Evolutionary conservation across 1,139 yeast genomes (phyloP).

Genomic region (Tardiomyces digboiensis): DNA sequence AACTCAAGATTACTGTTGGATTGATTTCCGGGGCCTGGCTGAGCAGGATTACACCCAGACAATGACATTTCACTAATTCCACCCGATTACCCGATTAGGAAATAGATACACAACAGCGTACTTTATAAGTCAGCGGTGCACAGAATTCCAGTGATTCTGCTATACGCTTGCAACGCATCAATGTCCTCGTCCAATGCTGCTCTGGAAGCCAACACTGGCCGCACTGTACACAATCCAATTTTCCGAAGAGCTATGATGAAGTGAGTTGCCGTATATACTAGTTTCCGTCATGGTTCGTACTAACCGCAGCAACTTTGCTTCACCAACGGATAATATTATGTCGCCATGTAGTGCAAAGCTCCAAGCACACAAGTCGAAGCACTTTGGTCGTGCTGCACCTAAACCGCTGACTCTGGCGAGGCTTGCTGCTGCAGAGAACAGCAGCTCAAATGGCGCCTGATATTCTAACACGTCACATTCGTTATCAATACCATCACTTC

Average conservation of each 20-base stretch:
- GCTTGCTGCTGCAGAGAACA: not conserved
- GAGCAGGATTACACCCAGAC: too few relatives aligned
- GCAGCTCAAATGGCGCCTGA: too few relatives aligned
- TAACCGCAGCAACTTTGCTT: slow-evolving; percentile 30
- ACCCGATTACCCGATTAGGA: not conserved
- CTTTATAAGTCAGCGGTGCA: too few relatives aligned
- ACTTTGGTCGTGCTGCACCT: slow-evolving; percentile 19
- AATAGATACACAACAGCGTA: not conserved
- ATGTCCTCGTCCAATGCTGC: not conserved
- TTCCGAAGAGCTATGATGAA: not conserved
- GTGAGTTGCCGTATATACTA: not conserved
- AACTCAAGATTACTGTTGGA: too few relatives aligned
- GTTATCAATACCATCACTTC: too few relatives aligned
- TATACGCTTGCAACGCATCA: too few relatives aligned
- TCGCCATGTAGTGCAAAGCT: slow-evolving; percentile 51
- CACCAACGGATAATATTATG: slow-evolving; percentile 48
- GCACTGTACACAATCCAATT: not conserved
- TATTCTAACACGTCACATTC: too few relatives aligned
- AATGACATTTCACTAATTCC: too few relatives aligned
- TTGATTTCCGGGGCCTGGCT: too few relatives aligned
- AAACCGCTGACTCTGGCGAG: not conserved
- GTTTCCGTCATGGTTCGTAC: not conserved
- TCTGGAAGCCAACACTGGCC: not conserved
- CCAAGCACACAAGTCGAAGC: slow-evolving; percentile 38
- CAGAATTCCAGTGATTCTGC: too few relatives aligned